These are phyloP conservation scores for Quercus aquifolioides DNA, from an alignment of 306 rosid genomes.

Conservation along the genomic window DNA sequence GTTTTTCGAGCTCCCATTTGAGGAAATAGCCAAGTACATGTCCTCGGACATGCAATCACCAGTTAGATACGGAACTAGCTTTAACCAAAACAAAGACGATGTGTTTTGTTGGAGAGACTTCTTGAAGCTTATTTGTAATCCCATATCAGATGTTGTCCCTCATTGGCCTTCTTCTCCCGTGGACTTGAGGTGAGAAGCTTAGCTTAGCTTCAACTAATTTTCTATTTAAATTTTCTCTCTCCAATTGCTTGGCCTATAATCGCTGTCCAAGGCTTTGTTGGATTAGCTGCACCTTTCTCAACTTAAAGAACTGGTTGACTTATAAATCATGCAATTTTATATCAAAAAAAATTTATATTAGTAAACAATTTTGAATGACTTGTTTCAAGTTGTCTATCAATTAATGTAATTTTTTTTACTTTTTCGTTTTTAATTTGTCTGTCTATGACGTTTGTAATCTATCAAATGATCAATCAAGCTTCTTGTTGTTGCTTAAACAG, in stretches of 20 bases:
- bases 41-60: constrained; percentile 56
- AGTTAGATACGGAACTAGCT: constrained; percentile 87
- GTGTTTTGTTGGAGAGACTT: constrained; percentile 94
- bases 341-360: neutral
- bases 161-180: constrained; percentile 80
- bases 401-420: neutral
- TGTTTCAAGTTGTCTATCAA: neutral
- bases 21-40: constrained; percentile 79
- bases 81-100: constrained; percentile 61
- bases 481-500: constrained; percentile 17
- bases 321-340: neutral
- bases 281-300: constrained; percentile 1
- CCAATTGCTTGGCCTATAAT: neutral
- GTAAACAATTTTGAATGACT: neutral
- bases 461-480: neutral
- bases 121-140: constrained; percentile 71
- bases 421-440: neutral
- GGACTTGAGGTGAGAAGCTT: constrained; percentile 50
- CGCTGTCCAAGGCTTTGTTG: neutral
- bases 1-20: constrained; percentile 73
- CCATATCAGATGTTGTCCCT: constrained; percentile 48
- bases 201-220: neutral
- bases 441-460: neutral
- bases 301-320: neutral
- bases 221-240: neutral